These are phyloP conservation scores for Hyaloperonospora brassicae DNA, from an alignment of 352 stramenopile species.

Conservation along the genomic window DNA sequence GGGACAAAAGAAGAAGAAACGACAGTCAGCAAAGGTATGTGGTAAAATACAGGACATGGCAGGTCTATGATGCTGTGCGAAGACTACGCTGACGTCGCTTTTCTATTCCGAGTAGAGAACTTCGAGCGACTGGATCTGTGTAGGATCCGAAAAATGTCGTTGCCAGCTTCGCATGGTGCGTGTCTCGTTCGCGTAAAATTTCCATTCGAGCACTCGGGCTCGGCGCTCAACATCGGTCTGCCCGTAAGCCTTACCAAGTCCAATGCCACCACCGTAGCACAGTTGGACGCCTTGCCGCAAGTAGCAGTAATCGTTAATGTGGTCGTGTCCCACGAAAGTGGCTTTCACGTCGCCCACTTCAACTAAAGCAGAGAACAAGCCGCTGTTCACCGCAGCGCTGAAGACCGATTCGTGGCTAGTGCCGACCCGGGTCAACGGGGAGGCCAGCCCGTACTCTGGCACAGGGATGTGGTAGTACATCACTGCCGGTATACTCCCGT, in stretches of 20 bases:
- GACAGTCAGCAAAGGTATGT: too few relatives aligned
- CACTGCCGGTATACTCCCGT: constrained; percentile 26
- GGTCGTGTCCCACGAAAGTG: constrained; percentile 50
- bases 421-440: constrained; percentile 15
- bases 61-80: too few relatives aligned
- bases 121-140: constrained; percentile 28
- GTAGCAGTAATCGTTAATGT: constrained; percentile 59
- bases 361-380: constrained; percentile 36
- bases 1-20: too few relatives aligned
- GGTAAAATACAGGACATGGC: too few relatives aligned
- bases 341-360: constrained; percentile 50
- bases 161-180: constrained; percentile 39
- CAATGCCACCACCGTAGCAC: constrained; percentile 48
- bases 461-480: constrained; percentile 67
- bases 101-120: constrained; percentile 34
- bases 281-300: constrained; percentile 36
- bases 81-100: constrained; percentile 14
- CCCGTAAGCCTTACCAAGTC: constrained; percentile 33
- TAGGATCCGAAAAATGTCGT: constrained; percentile 27
- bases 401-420: constrained; percentile 27
- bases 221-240: constrained; percentile 23
- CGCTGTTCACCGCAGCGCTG: constrained; percentile 24
- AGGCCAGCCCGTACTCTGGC: constrained; percentile 33
- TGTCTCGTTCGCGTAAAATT: constrained; percentile 26
- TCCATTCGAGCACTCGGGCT: constrained; percentile 42